phyloP scores from a whole-genome alignment of 2,329 filamentous ascomycete genomes.

The Amylocarpus encephaloides region DNA sequence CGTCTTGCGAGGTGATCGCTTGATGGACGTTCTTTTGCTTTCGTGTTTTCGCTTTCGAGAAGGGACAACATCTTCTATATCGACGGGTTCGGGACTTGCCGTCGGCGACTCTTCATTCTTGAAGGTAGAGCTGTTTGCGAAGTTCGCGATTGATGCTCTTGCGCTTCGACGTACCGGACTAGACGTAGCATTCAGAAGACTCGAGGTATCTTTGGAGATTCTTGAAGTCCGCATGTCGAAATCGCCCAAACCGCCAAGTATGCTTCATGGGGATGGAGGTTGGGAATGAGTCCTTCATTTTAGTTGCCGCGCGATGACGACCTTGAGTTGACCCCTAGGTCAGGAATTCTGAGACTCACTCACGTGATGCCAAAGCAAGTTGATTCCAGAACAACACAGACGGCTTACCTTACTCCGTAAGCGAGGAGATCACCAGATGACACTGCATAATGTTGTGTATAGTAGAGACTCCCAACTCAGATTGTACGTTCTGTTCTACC shows the following conservation, averaged over 20 bases:
- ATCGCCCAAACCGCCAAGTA: too few species aligned
- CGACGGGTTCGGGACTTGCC: conserved; percentile 25
- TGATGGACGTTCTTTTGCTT: conserved; percentile 27
- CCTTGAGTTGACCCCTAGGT: too few species aligned
- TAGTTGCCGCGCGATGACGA: too few species aligned
- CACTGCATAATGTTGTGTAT: not conserved
- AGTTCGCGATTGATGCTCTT: conserved; percentile 43
- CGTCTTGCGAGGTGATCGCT: conserved; percentile 21
- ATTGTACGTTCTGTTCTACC: not conserved
- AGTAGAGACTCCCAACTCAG: not conserved
- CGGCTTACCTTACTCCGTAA: not conserved
- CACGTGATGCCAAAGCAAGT: not conserved
- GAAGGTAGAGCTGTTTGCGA: conserved; percentile 34
- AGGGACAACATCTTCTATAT: conserved; percentile 52
- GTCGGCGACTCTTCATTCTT: conserved; percentile 18
- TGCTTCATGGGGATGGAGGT: too few species aligned
- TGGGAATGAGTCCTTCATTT: too few species aligned
- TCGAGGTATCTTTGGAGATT: conserved; percentile 52
- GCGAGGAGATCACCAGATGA: not conserved
- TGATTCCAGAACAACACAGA: not conserved
- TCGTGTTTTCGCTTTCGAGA: conserved; percentile 43
- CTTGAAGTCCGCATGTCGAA: conserved; percentile 41
- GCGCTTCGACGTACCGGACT: conserved; percentile 41
- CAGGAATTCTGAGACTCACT: too few species aligned
- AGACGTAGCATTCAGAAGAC: conserved; percentile 45